Conservation (phyloP, 805 yeast genomes). For the Metschnikowia peoriensis region DNA sequence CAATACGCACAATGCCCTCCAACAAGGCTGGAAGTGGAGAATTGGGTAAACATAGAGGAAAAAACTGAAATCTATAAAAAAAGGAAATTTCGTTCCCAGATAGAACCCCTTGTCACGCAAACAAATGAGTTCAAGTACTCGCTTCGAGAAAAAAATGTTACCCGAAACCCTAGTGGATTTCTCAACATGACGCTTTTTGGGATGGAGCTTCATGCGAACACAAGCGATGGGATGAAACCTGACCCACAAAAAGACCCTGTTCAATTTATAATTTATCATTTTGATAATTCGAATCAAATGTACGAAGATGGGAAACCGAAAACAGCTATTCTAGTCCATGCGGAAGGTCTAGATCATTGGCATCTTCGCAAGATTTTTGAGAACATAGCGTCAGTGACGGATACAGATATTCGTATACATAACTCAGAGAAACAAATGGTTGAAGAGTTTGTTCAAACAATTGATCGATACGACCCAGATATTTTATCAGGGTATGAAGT, state of each 20-base stretch:
- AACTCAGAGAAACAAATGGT: constrained; percentile 59
- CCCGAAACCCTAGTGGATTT: constrained; percentile 38
- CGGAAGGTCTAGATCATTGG: constrained; percentile 3
- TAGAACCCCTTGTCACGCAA: constrained; percentile 46
- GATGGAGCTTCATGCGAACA: constrained; percentile 66
- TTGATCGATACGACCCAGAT: constrained; percentile 78
- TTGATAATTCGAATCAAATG: constrained; percentile 40
- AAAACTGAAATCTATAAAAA: constrained; percentile 14
- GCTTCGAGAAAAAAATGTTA: constrained; percentile 30
- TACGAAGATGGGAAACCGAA: constrained; percentile 9
- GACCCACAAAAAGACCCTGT: constrained; percentile 66
- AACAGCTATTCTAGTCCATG: constrained; percentile 6
- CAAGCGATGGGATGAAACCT: constrained; percentile 49
- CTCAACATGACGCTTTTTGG: constrained; percentile 55
- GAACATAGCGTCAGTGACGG: constrained; percentile 5
- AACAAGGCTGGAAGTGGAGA: constrained; percentile 30
- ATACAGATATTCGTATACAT: constrained; percentile 2
- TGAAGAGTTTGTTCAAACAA: constrained; percentile 50
- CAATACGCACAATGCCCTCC: constrained; percentile 53
- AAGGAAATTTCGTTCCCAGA: constrained; percentile 44
- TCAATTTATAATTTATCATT: constrained; percentile 60
- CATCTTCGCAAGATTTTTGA: neutral
- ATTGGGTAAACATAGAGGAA: constrained; percentile 29
- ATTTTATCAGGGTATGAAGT: constrained; percentile 83
- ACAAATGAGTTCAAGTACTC: constrained; percentile 39